Percentiles rank a stretch among this genome's conserved stretches.
Conservation (phyloP, 208 protist species). For the Leishmania turanica region DNA sequence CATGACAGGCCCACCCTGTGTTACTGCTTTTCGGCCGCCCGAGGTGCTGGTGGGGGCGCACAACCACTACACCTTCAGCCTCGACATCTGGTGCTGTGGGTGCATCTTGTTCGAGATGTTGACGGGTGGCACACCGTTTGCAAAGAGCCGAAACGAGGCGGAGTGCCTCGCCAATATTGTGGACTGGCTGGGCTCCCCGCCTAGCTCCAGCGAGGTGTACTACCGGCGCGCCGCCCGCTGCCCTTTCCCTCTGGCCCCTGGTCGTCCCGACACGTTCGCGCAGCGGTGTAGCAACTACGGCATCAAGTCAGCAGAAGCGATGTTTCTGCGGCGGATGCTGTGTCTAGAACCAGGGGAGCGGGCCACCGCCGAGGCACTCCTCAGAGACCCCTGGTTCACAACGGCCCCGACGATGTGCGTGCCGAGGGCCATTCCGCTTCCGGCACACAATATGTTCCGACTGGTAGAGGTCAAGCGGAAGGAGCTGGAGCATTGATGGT, state of each 20-base stretch:
- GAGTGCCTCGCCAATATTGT: conserved; percentile 66
- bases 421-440: conserved; percentile 64
- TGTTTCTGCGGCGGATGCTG: conserved; percentile 80
- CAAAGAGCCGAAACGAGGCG: conserved; percentile 51
- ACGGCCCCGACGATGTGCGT: conserved; percentile 54
- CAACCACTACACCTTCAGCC: conserved; percentile 87
- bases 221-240: conserved; percentile 20
- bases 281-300: conserved; percentile 51
- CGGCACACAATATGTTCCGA: conserved; percentile 66
- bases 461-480: conserved; percentile 53
- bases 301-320: conserved; percentile 41
- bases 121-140: conserved; percentile 94
- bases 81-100: conserved; percentile 96
- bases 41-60: conserved; percentile 70
- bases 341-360: conserved; percentile 72
- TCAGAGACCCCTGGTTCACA: conserved; percentile 79
- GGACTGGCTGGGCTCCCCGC: conserved; percentile 81
- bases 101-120: conserved; percentile 99
- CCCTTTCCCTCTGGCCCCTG: conserved; percentile 27
- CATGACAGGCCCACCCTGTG: conserved; percentile 82
- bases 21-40: conserved; percentile 71
- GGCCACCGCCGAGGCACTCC: conserved; percentile 44
- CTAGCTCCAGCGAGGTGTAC: conserved; percentile 48
- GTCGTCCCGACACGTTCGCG: conserved; percentile 49
- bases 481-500: conserved; percentile 12